Percentiles rank a stretch among this genome's conserved stretches.
Evolutionary conservation across 2,329 filamentous ascomycete genomes (phyloP).

Genomic region (Penicillium sp.): DNA sequence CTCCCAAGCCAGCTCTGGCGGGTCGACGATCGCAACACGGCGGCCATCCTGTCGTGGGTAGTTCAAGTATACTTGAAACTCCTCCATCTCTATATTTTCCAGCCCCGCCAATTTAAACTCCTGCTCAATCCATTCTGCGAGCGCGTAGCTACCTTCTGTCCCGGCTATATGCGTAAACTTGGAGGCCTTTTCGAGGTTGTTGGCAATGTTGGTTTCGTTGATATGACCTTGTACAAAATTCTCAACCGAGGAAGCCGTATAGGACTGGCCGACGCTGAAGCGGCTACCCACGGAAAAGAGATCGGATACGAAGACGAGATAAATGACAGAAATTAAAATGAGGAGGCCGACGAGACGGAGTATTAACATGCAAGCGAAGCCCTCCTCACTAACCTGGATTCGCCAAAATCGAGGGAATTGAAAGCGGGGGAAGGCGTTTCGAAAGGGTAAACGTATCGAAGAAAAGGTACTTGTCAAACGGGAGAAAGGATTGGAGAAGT

Average conservation of each 20-base stretch:
- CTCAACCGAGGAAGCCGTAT: constrained; percentile 78
- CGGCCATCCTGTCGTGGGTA: constrained; percentile 77
- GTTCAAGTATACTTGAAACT: constrained; percentile 87
- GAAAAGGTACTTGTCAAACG: constrained; percentile 56
- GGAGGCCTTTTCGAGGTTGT: constrained; percentile 72
- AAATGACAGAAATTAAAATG: constrained; percentile 72
- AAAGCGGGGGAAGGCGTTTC: constrained; percentile 41
- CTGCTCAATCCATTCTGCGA: constrained; percentile 78
- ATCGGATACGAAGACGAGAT: constrained; percentile 81
- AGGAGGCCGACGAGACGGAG: constrained; percentile 71
- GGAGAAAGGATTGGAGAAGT: constrained; percentile 55
- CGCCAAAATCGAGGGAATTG: constrained; percentile 34
- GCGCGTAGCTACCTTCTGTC: constrained; percentile 84
- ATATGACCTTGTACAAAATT: constrained; percentile 69
- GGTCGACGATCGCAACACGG: constrained; percentile 73
- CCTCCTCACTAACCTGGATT: constrained; percentile 37
- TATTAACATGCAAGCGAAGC: constrained; percentile 62
- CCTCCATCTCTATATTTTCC: constrained; percentile 70
- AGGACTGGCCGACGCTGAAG: constrained; percentile 64
- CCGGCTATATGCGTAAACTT: constrained; percentile 86
- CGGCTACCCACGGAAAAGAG: constrained; percentile 67
- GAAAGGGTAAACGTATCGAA: constrained; percentile 51
- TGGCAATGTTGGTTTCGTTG: constrained; percentile 64
- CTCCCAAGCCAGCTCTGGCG: constrained; percentile 66
- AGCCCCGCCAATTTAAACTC: constrained; percentile 69